Base-by-base conservation (phyloP, 768 basidiomycete genomes). In the Xerocomellus chrysenteron region DNA sequence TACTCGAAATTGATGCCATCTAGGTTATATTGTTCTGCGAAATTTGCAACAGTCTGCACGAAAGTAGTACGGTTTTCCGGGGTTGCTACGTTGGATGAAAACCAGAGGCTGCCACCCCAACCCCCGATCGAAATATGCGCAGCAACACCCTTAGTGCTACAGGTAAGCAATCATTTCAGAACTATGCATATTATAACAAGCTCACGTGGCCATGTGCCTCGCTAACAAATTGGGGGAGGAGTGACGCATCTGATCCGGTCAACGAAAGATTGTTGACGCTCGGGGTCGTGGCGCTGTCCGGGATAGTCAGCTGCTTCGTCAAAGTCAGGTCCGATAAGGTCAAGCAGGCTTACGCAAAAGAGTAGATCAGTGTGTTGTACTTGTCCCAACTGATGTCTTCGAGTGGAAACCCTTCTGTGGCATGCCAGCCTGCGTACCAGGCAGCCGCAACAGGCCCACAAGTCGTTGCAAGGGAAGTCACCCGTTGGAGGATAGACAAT, bases 351-450 rank as follows among this genome's bases (percentile, higher is more conserved):
- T 62, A 76, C 78, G 84, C 88, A 58, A 90, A 90, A 0, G 87
- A 76, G 68, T 87, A 90, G 17, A 80, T 83, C 43, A 87, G 54
- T 17, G 82, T 77, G 14, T 81, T 87, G 66, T 89, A 90, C 70
- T 86, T 88, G 21, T 73, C 71, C 88, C 88, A 90, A 58, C 75
- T 80, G 57, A 90, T 68, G 19, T 75, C 72, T 8, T 76, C 74
- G 13, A 85, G 71, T 5, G 86, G 76, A 60, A 83, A 84, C 0
- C 75, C 74, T 16, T 71, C 62, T 5, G 68, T 68, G n/a, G 80
- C 76, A 66, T 88, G 83, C 80, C 80, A 90, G 41, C 83, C 82
- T n/a, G 86, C 80, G 61, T 81, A 89, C 86, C 86, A 90, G 10
- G 81, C 76, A 17, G 79, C 71, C 2, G 82, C 82, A 8, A 85